Base-by-base conservation (phyloP, 257 asterid genomes). In the Nicotiana tabacum region DNA sequence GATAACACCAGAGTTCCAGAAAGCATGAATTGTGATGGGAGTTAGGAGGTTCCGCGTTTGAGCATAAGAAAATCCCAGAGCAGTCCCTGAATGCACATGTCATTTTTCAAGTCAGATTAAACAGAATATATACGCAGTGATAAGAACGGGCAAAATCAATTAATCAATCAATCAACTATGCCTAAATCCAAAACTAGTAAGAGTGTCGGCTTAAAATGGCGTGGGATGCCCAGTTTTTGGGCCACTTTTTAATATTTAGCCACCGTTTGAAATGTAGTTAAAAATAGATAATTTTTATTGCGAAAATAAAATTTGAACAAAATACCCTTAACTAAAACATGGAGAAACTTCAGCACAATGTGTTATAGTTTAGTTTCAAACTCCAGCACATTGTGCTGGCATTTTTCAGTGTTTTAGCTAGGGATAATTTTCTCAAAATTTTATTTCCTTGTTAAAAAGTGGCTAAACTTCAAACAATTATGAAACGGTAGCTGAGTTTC, bases 1-100 rank as follows among this genome's bases (percentile, higher is more conserved):
- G 83, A 96, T 92, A 53, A 96, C 98, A 65, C 98, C 99, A 3
- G 97, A 91, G 91, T 96, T 96, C 99, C 99, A 96, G 13, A 92
- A 83, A 66, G 98, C 93, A 33, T 94, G 99, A 83, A 96, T 92
- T 29, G 88, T 88, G 88, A 96, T 96, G 15, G 99, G 98, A 3
- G 99, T 90, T 64, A 94, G 85, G 85, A 96, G 99, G 86, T 94
- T 96, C 66, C 94, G 98, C 0, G 99, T 96, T 83, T 94, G 98
- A 81, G 99, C 93, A 84, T 96, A 96, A 10, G 97, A 91, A 39
- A 96, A 89, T 58, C 99, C 99, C 89, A 96, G 85, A 30, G 92
- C 95, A 51, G 86, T 83, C 80, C 99, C 99, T 96, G 83, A 0
- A 86, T 66, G 69, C 51, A 66, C 64, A 81, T 10, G 81, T 33